Base-by-base conservation (phyloP, 73 alveolate species). In the Tetrahymena borealis region DNA sequence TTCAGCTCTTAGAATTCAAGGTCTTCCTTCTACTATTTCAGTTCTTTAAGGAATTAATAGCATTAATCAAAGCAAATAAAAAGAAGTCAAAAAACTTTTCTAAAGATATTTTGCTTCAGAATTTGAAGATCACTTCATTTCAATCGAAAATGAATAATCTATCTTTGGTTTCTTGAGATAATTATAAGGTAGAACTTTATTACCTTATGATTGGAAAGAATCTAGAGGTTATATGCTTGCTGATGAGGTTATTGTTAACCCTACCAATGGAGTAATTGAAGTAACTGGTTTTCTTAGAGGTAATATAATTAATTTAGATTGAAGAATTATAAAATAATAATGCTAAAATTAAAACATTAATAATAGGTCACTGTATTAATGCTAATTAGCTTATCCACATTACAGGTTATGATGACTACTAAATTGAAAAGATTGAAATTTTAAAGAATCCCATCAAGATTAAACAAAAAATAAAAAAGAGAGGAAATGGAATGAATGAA, bases 391-490 rank as follows among this genome's bases (percentile, higher is more conserved):
- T 98, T 43, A 95, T 97, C 1, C 99, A 98, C 97, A 95, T 98
- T 15, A 98, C 99, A 15, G 99, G 99, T 79, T 90, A 97, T 32
- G 99, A 99, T 60, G 99, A 98, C 95, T 98, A 96, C 91, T 91
- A 93, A 93, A 93, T 98, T 2, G 1, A 60, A 60, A 60, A 60
- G 35, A 60, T 60, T 24, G 85, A 60, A 60, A 60, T 60, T 18
- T 60, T 60, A 60, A 60, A 60, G 85, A 60, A 60, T 60, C 85
- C 85, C 38, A 60, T 60, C 31, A 60, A 60, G 31, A 60, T 60
- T 60, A 60, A 60, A 60, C 28, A 60, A 60, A 60, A 60, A 60
- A 60, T 60, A 60, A 60, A 60, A 60, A 60, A 60, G 85, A 60
- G 38, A 60, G 85, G 85, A 24, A 60, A 60, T 15, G 85, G 85